phyloP scores from a whole-genome alignment of 805 yeast genomes.

The Clavispora carvajalis region DNA sequence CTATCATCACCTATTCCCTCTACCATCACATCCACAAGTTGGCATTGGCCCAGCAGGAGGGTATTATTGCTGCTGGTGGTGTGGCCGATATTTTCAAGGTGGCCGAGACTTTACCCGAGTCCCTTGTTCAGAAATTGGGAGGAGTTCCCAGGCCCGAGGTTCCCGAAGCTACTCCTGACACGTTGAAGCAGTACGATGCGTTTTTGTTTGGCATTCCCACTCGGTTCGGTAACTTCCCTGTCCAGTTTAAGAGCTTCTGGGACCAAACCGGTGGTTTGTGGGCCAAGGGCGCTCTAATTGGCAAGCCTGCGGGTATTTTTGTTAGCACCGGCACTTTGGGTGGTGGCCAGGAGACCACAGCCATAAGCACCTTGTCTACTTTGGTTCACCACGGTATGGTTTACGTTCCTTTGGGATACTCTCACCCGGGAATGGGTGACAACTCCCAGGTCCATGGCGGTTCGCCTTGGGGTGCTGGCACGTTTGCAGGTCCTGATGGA shows the following conservation, averaged over 20 bases:
- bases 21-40: constrained; percentile 70
- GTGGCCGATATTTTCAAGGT: constrained; percentile 70
- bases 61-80: constrained; percentile 64
- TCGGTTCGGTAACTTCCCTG: constrained; percentile 69
- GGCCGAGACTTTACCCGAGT: constrained; percentile 65
- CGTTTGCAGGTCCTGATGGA: constrained; percentile 72
- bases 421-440: constrained; percentile 51
- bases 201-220: constrained; percentile 78
- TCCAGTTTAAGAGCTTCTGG: constrained; percentile 74
- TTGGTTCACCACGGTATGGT: constrained; percentile 74
- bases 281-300: constrained; percentile 64
- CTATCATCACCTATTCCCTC: constrained; percentile 56
- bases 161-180: constrained; percentile 48
- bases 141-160: constrained; percentile 42
- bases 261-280: constrained; percentile 73
- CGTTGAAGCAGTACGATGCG: constrained; percentile 61
- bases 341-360: constrained; percentile 78
- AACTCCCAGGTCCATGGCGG: constrained; percentile 73
- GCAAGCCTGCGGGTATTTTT: constrained; percentile 71
- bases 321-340: constrained; percentile 68
- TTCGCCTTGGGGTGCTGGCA: constrained; percentile 85
- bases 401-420: constrained; percentile 73
- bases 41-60: constrained; percentile 64
- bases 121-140: constrained; percentile 49
- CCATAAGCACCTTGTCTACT: constrained; percentile 50